Base-by-base conservation (phyloP, 495 filamentous ascomycete genomes). In the Aspergillus biplanus region DNA sequence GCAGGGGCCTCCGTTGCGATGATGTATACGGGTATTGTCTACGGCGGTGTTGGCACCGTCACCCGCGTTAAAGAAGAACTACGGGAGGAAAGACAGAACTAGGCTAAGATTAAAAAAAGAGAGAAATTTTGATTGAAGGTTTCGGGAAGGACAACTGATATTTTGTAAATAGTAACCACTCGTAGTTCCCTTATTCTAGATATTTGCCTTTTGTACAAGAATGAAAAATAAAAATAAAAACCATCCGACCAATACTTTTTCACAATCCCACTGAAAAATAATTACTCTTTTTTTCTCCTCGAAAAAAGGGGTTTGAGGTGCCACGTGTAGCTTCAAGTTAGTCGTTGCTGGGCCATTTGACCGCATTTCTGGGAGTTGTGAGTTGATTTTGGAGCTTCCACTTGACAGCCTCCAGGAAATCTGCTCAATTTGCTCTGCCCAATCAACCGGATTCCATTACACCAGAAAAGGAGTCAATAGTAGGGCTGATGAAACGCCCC, bases 41-140 rank as follows among this genome's bases (percentile, higher is more conserved):
- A 96, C 70, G 90, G 90, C 4, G 95, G 94, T 16, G 83, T 90
- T 4, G 93, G 94, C 12, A 93, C 91, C 0, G 84, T 97, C 48
- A 93, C 90, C 27, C 83, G 90, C 58, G 90, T 97, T 33, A 97
- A 97, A 80, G 78, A 82, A 61, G 92, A 97, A 80, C 88, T 99
- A 86, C 83, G 85, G 57, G 81, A 89, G 67, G 76, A 78, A 49
- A 63, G 33, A 65, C 75, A 82, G 69, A 69, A 56, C 32, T 34
- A 60, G 35, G 21, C 1, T 27, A 27, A 27, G 21, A 27, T 27
- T 27, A 27, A 27, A 27, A 27, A 27, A 27, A 27, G 21, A 27
- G 21, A 27, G 21, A 27, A 27, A 27, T 27, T 27, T 27, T 27
- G 21, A 27, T 27, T 27, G 2, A 27, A 27, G 21, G 21, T 27